Evolutionary conservation across 345 rosid genomes (phyloP), one percentile per base, ranked within the genome.

Genomic region (Geranium brycei): DNA sequence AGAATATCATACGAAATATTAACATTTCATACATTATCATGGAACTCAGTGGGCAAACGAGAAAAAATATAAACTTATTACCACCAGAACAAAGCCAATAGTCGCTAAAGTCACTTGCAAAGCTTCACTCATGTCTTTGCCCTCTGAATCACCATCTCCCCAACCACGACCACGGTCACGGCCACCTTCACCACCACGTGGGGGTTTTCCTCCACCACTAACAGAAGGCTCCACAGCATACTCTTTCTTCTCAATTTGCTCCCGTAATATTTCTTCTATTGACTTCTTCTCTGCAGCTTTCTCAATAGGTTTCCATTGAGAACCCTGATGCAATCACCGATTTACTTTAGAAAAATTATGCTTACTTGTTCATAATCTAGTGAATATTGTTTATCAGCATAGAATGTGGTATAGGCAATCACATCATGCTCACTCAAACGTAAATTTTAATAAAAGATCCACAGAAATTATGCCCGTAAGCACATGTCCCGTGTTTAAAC

Each of bases 71-170:
- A 47, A 47, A 8, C 1, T 17, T 16, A 40, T 66, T 77, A 84
- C 88, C 84, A 84, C 66, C 62, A 78, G 68, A 68, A 78, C 70
- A 70, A 84, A 77, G 72, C 80, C 84, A 60, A 76, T n/a, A 61
- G 86, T 81, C 28, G 81, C 88, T 66, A 81, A 69, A 57, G 81
- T 59, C 69, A 76, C 84, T 84, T 84, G 86, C 59, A 79, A 3
- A n/a, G 82, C 71, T 63, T 84, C 88, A 19, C 76, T 78, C 6
- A 67, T 58, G 16, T 71, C 63, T 62, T 76, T 81, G 17, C 80
- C 86, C 64, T 69, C 81, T 59, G 78, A 60, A 0, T 71, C 84
- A 23, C 28, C 28, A 68, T 72, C 75, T 51, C 66, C 58, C 63
- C 71, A 70, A 64, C 63, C 80, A 4, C 68, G 75, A 0, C 71